Evolutionary conservation across 805 yeast genomes (phyloP).

Genomic region (Suhomyces prunicola): DNA sequence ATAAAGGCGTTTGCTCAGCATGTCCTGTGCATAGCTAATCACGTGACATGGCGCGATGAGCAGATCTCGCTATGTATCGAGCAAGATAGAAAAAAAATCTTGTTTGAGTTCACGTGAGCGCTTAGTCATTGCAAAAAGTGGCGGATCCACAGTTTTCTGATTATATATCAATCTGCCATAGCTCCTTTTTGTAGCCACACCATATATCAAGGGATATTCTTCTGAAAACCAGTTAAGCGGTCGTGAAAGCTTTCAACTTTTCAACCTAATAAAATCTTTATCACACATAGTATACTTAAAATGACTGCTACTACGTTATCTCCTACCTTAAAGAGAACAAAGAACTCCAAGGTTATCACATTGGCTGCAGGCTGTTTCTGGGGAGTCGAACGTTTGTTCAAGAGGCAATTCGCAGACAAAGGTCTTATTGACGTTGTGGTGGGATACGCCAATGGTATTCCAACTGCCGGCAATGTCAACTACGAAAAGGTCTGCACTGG

Average conservation of each 20-base stretch:
- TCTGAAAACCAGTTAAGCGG: neutral
- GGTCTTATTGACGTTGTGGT: constrained; percentile 77
- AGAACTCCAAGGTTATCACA: constrained; percentile 35
- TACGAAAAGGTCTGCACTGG: constrained; percentile 77
- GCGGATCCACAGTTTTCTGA: neutral
- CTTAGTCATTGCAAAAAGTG: neutral
- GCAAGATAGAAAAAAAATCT: neutral
- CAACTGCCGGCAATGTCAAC: constrained; percentile 36
- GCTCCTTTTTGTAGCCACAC: neutral
- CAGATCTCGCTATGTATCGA: neutral
- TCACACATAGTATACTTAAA: neutral
- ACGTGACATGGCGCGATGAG: constrained; percentile 2
- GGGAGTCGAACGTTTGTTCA: constrained; percentile 85
- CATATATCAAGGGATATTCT: neutral
- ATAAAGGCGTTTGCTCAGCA: neutral
- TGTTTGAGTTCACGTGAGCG: neutral
- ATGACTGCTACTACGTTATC: constrained; percentile 20
- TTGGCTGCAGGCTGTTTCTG: constrained; percentile 72
- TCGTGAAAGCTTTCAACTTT: neutral
- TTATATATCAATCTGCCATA: neutral
- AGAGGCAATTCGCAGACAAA: constrained; percentile 60
- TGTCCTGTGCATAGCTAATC: neutral
- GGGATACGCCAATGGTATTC: constrained; percentile 86
- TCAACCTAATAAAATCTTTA: neutral
- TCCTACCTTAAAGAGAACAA: constrained; percentile 32